phyloP scores from a whole-genome alignment of 2,329 filamentous ascomycete species.

The Aurifilum marmelostoma region DNA sequence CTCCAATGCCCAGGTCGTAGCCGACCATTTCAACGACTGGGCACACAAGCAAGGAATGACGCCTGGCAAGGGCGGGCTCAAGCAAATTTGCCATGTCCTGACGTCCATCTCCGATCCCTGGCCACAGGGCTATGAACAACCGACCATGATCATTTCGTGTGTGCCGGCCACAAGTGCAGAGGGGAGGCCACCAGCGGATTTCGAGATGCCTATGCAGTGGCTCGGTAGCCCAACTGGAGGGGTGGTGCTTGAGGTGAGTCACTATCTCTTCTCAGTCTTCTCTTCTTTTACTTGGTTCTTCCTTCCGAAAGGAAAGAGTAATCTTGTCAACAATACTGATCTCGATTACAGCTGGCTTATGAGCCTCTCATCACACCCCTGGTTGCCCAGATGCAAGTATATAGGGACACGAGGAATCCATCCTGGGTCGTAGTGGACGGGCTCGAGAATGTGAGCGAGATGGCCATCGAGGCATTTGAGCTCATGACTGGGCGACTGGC shows the following conservation, averaged over 20 bases:
- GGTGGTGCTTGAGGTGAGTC: slow-evolving; percentile 65
- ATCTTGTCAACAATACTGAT: slow-evolving; percentile 19
- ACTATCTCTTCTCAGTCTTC: not conserved
- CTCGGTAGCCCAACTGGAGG: slow-evolving; percentile 71
- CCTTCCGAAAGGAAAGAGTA: not conserved
- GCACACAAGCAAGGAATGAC: slow-evolving; percentile 40
- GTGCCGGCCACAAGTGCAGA: slow-evolving; percentile 68
- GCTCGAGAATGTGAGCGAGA: slow-evolving; percentile 72
- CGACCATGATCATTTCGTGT: slow-evolving; percentile 73
- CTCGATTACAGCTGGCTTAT: slow-evolving; percentile 60
- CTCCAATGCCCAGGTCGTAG: slow-evolving; percentile 63
- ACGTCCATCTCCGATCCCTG: slow-evolving; percentile 61
- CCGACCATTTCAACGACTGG: slow-evolving; percentile 67
- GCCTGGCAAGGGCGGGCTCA: slow-evolving; percentile 39
- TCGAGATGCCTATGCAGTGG: slow-evolving; percentile 72
- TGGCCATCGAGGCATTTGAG: slow-evolving; percentile 77
- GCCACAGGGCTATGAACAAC: slow-evolving; percentile 64
- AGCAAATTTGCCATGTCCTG: slow-evolving; percentile 56
- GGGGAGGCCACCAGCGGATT: slow-evolving; percentile 65
- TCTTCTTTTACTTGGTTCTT: not conserved
- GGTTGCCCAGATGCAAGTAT: slow-evolving; percentile 64
- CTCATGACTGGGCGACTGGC: slow-evolving; percentile 74
- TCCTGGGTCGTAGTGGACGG: slow-evolving; percentile 75
- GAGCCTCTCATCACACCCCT: slow-evolving; percentile 71
- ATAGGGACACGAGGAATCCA: slow-evolving; percentile 52